Evolutionary conservation across 2,329 filamentous ascomycete genomes (phyloP).

Genomic region (Xylaria sp.): DNA sequence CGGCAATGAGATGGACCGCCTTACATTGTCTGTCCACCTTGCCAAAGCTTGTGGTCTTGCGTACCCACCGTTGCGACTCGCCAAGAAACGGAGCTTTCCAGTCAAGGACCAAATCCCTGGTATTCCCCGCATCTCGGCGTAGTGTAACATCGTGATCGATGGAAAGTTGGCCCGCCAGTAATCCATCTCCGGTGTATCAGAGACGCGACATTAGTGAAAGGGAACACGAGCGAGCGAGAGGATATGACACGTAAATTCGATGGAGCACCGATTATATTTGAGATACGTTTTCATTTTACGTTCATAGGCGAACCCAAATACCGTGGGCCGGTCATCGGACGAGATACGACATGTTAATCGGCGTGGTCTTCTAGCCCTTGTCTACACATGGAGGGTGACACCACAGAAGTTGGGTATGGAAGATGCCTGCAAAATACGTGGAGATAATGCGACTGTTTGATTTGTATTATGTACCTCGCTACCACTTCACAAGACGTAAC

Average conservation of each 20-base stretch:
- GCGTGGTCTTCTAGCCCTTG: background rate
- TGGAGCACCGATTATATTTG: background rate
- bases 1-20: background rate
- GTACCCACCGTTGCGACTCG: background rate
- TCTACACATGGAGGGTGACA: background rate
- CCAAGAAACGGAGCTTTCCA: background rate
- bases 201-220: background rate
- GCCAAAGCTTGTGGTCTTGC: too few species aligned
- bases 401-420: too few species aligned
- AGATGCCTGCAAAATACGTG: background rate
- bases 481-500: background rate
- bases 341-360: too few species aligned
- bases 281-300: background rate
- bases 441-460: background rate
- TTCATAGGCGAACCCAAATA: too few species aligned
- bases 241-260: too few species aligned
- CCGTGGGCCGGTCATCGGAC: too few species aligned
- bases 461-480: background rate
- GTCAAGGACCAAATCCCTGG: background rate
- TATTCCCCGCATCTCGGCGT: background rate
- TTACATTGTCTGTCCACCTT: background rate
- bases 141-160: background rate
- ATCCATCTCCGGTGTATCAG: too few species aligned
- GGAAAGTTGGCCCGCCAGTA: too few species aligned
- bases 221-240: too few species aligned